Conservation (phyloP, 306 rosid genomes). For the Cucumis cinereus region DNA sequence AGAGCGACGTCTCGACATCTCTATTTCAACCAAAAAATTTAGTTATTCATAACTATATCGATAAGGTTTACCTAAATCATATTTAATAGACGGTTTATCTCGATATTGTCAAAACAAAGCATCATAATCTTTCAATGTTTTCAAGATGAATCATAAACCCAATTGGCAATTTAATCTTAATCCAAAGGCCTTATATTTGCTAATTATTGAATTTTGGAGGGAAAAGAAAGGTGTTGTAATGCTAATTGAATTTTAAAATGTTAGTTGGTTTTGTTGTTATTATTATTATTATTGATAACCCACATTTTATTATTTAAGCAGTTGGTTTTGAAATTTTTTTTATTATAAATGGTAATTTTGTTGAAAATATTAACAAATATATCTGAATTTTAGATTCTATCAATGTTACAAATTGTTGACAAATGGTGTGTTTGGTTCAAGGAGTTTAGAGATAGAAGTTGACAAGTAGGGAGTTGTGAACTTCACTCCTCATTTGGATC, state of each 20-base stretch:
- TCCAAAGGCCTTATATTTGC: not conserved
- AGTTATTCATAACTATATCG: too few relatives aligned
- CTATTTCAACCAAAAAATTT: too few relatives aligned
- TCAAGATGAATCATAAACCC: not conserved
- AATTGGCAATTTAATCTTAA: not conserved
- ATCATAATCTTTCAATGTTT: not conserved
- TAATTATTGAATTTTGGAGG: not conserved
- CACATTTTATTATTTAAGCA: not conserved
- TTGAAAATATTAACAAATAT: too few relatives aligned
- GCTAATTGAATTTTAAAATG: not conserved
- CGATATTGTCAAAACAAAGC: not conserved
- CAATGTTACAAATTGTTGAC: too few relatives aligned
- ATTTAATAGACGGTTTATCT: not conserved
- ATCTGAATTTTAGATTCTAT: too few relatives aligned
- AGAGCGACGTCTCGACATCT: too few relatives aligned
- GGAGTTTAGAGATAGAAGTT: too few relatives aligned
- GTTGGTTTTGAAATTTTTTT: not conserved
- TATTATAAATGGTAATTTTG: too few relatives aligned
- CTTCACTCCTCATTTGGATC: too few relatives aligned
- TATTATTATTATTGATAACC: not conserved
- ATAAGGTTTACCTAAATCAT: not conserved
- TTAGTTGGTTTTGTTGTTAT: not conserved
- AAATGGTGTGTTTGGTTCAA: too few relatives aligned
- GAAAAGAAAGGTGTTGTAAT: not conserved
- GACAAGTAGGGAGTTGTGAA: too few relatives aligned